Base-by-base conservation (phyloP, 1,139 yeast species). In the Groenewaldozyma auringiensis region DNA sequence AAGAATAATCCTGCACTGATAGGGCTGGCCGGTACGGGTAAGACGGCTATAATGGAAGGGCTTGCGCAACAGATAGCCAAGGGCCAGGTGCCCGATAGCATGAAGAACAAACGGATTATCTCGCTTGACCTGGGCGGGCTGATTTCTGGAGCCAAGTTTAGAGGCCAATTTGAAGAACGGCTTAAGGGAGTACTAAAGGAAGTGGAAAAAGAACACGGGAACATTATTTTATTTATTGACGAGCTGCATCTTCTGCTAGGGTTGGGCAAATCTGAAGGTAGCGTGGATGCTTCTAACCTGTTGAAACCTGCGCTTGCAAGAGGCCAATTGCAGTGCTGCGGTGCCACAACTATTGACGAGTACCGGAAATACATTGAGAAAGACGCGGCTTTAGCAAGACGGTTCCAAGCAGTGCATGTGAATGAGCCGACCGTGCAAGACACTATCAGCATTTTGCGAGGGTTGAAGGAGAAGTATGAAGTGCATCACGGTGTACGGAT, bases 401-500 rank as follows among this genome's bases (percentile, higher is more conserved):
- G 98, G 57, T 89, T 92, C 63, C 95, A 94, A 53, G 83, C 96
- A 1, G 95, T 92, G 20, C 65, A 78, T 53, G 82, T 92, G 21
- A 79, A 78, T 54, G 98, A 92, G 61, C 98, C 98, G n/a, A 72
- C 83, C 2, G 96, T 89, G 6, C 81, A 83, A 52, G 97, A 92
- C 62, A 83, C 96, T 0, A 86, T 92, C 47, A 83, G 95, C 11
- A 92, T 92, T 52, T 70, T 92, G 50, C 78, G 98, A 61, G 98
- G 98, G 3, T 72, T 92, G 60, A 89, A 89, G 63, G 97, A 92
- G 61, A 76, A 84, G 54, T 92, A 92, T 61, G 98, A 92, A 61
- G 96, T 92, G 2, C 98, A 92, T 61, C 98, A 92, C 61, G 98
- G 98, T 65, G 98, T 92, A n/a, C 76, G 96, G 53, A 87, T 92